These are phyloP conservation scores for Prinsepia uniflora DNA, from an alignment of 306 rosid genomes.

Conservation along the genomic window DNA sequence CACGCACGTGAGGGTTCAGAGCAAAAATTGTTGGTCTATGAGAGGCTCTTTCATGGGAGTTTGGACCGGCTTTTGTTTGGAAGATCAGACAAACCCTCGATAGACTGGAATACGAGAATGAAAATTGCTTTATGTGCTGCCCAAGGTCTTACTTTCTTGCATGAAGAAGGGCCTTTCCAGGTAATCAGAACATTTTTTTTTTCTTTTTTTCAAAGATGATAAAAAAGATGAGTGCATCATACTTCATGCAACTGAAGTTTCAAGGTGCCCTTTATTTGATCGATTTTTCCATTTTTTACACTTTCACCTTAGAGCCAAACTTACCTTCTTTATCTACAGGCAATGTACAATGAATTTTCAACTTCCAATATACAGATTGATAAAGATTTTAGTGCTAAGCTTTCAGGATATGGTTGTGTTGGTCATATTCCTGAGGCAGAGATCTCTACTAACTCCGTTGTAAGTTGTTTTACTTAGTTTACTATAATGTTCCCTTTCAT, in stretches of 20 bases:
- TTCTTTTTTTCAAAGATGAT: not conserved
- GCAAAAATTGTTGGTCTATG: constrained; percentile 78
- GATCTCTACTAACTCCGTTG: constrained; percentile 71
- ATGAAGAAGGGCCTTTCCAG: constrained; percentile 99
- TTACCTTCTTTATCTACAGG: constrained; percentile 48
- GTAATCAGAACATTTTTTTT: constrained; percentile 33
- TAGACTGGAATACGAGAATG: constrained; percentile 97
- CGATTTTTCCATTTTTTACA: not conserved
- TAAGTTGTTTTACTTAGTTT: constrained; percentile 34
- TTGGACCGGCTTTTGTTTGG: constrained; percentile 78
- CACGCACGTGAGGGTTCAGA: constrained; percentile 87
- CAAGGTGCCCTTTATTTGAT: not conserved
- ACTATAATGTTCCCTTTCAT: not conserved
- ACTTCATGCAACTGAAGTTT: not conserved
- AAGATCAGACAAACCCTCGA: constrained; percentile 86
- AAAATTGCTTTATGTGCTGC: constrained; percentile 91
- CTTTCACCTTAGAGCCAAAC: not conserved
- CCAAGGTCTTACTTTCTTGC: constrained; percentile 95
- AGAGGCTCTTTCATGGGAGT: constrained; percentile 91
- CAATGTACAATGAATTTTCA: constrained; percentile 95
- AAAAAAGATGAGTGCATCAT: not conserved
- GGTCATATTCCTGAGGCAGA: constrained; percentile 88
- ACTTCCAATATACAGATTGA: constrained; percentile 91
- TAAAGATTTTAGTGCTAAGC: constrained; percentile 99
- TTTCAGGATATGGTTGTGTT: constrained; percentile 96